Evolutionary conservation across 345 rosid genomes (phyloP), one percentile per base, ranked within the genome.

Genomic region (Rhodamnia argentea): DNA sequence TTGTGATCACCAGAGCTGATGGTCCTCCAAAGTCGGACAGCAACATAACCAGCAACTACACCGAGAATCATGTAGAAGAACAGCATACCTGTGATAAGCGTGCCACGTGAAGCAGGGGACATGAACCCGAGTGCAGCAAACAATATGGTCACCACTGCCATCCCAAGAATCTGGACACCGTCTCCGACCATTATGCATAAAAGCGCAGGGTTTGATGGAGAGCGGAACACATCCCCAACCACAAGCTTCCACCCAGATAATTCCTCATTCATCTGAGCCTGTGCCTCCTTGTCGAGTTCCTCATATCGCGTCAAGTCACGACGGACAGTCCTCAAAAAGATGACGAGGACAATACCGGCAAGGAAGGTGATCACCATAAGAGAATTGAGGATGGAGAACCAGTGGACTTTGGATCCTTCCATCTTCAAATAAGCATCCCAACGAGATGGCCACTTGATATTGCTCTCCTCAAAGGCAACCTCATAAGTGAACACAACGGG

Each of bases 181-280:
- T 87, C 87, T 40, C 89, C 89, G 4, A 87, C 87, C 87, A 87
- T 87, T 82, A 87, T 29, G 44, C 87, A 87, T 51, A 87, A 27
- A 83, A 87, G 87, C 0, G 58, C 57, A 0, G 89, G 64, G 42
- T 75, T 87, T 29, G 87, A 52, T 0, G 89, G 89, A 24, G 87
- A 83, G 47, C 89, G 89, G 89, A 87, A 87, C 7, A 87, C 89
- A 64, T 87, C 89, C 24, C 89, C 89, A 47, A 87, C 89, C 64
- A 96, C 89, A 13, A 87, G 89, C 83, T 87, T 87, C 89, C 89
- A 87, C 37, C 98, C 97, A 64, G 97, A 95, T 78, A 94, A 90
- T 92, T 95, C 98, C 91, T 95, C 97, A 29, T 94, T 95, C 98
- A 95, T 94, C 92, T 95, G 98, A 83, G 96, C 95, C 82, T 95